Base-by-base conservation (phyloP, 2,329 filamentous ascomycete species). In the Scedosporium apiospermum region DNA sequence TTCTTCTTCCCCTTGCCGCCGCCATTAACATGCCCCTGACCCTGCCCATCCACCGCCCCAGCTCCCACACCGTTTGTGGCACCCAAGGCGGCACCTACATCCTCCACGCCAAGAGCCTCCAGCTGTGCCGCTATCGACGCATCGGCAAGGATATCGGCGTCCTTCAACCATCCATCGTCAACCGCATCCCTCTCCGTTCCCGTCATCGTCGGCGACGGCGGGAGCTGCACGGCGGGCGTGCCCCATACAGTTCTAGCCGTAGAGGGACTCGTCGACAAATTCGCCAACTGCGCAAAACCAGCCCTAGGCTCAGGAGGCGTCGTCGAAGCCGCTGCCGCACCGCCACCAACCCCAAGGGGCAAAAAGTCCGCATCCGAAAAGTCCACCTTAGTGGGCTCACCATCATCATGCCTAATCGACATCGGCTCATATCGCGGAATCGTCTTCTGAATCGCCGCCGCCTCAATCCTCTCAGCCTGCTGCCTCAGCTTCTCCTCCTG, bases 211-310 rank as follows among this genome's bases (percentile, higher is more conserved):
- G 87, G 85, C 3, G 85, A 87, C 0, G 76, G 34, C 76, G 0
- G 85, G 77, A 2, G 96, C 34, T 38, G 34, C 34, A 38, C 77
- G 0, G 83, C 85, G 3, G 84, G 81, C 0, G 93, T 98, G n/a
- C 93, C 93, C 93, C 93, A 98, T 0, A 98, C 91, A 0, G 93
- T 98, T 65, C 86, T 87, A 49, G 86, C 84, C 6, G 85, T 87
- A 18, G 34, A 16, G 0, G 93, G 92, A 65, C 90, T 96, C 1
- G 90, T 93, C 3, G 91, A 93, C 67, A 93, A 87, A 1, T 87
- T 88, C 0, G 90, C 89, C 23, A 96, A 76, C 2, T 85, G 84
- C 41, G 82, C 82, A 68, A 91, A 91, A 0, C 83, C 85, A 12
- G 80, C 78, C 21, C 84, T 78, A 58, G 81, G 78, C 46, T 83